These are phyloP conservation scores for Epichloe gansuensis DNA, from an alignment of 2,329 filamentous ascomycete species.

Conservation along the genomic window DNA sequence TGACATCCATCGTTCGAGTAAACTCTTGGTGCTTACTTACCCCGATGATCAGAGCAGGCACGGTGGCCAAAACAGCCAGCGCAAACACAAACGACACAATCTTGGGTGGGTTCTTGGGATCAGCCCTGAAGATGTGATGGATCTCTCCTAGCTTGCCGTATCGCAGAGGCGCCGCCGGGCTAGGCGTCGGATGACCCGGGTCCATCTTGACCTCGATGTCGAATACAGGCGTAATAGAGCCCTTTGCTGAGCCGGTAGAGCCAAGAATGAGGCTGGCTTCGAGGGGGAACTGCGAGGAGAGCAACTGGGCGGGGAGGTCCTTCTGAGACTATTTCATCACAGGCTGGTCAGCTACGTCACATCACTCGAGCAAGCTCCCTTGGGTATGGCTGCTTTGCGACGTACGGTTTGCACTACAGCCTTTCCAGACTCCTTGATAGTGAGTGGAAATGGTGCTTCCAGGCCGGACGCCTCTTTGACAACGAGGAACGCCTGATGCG, in stretches of 20 bases:
- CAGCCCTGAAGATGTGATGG: constrained; percentile 75
- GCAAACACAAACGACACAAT: constrained; percentile 69
- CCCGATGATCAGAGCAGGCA: constrained; percentile 59
- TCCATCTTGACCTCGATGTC: constrained; percentile 55
- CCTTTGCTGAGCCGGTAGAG: constrained; percentile 65
- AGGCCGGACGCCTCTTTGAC: constrained; percentile 67
- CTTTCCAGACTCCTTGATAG: constrained; percentile 78
- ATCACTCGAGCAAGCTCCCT: not conserved
- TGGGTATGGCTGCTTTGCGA: constrained; percentile 9
- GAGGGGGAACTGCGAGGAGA: constrained; percentile 53
- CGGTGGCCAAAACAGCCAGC: constrained; percentile 54
- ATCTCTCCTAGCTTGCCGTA: constrained; percentile 80
- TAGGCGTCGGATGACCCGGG: constrained; percentile 42
- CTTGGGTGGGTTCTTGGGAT: constrained; percentile 68
- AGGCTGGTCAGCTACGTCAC: not conserved
- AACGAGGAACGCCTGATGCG: constrained; percentile 88
- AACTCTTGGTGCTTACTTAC: constrained; percentile 28
- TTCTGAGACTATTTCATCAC: constrained; percentile 56
- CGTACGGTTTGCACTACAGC: constrained; percentile 72
- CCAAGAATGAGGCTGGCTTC: constrained; percentile 72
- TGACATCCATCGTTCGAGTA: too few relatives aligned
- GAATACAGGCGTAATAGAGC: constrained; percentile 59
- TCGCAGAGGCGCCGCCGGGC: constrained; percentile 57
- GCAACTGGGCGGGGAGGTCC: constrained; percentile 76
- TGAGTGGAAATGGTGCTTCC: constrained; percentile 77